These are phyloP conservation scores for Vitis labrusca DNA, from an alignment of 164 flowering plant genomes.

Conservation along the genomic window DNA sequence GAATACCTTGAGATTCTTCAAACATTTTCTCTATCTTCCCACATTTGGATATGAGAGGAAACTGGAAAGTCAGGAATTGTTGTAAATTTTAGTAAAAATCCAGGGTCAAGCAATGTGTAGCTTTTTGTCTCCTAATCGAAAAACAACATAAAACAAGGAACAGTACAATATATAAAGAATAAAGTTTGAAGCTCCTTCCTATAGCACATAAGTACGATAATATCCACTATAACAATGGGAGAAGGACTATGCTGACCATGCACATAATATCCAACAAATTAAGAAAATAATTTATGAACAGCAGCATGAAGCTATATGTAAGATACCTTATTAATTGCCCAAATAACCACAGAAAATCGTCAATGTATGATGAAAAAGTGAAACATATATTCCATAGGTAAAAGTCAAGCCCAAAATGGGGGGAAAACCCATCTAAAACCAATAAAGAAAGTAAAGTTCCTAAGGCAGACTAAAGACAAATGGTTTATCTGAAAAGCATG, in stretches of 20 bases:
- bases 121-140: no score
- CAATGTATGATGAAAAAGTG: neutral
- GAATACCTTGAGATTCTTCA: conserved; percentile 40
- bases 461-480: no score
- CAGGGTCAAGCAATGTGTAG: no score
- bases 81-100: neutral
- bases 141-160: no score
- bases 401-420: neutral
- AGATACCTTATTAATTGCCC: conserved; percentile 2
- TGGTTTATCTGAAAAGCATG: no score
- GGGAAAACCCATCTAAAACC: neutral
- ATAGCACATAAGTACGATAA: no score
- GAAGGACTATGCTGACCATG: neutral
- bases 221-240: no score
- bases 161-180: no score
- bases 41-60: conserved; percentile 79
- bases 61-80: conserved; percentile 45
- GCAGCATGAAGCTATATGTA: neutral
- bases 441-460: neutral
- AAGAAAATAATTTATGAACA: neutral
- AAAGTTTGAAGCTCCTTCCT: no score
- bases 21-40: conserved; percentile 60
- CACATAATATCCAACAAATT: neutral
- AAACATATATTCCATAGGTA: neutral
- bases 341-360: neutral